A percentile compares a stretch with the other conserved stretches of the same genome.
These are phyloP conservation scores for Phytophthora constricta DNA, from an alignment of 352 stramenopile species.

Conservation along the genomic window DNA sequence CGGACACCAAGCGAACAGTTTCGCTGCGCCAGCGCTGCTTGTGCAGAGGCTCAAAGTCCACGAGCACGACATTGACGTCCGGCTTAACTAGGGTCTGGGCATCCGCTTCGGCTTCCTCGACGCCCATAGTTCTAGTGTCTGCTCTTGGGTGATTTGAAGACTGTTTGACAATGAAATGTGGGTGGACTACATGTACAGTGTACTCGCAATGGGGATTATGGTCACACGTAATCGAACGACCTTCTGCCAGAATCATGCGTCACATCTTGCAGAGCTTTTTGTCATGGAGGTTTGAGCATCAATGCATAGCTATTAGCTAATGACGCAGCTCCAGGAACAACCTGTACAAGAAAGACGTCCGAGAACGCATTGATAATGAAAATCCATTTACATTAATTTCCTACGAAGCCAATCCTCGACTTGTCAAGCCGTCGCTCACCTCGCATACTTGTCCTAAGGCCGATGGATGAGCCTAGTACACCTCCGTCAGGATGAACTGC, in stretches of 20 bases:
- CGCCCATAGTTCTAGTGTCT: not conserved
- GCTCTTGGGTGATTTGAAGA: conserved; percentile 15
- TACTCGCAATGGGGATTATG: too few species aligned
- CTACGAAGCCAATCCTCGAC: too few species aligned
- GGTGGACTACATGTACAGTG: too few species aligned
- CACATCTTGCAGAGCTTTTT: not conserved
- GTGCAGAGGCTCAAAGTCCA: conserved; percentile 58
- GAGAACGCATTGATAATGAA: not conserved
- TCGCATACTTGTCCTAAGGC: too few species aligned
- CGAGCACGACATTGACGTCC: conserved; percentile 44
- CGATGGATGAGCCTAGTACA: conserved; percentile 18
- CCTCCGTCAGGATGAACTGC: conserved; percentile 32
- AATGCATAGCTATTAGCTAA: too few species aligned
- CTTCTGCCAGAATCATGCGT: too few species aligned
- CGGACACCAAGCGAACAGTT: conserved; percentile 42
- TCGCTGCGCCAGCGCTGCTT: conserved; percentile 48
- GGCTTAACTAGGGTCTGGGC: conserved; percentile 4
- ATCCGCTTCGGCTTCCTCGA: not conserved
- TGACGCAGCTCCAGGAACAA: too few species aligned
- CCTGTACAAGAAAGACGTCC: not conserved
- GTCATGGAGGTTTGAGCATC: too few species aligned
- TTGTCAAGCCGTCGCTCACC: too few species aligned
- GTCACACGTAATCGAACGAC: not conserved
- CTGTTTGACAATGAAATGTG: not conserved
- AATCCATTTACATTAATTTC: not conserved